Evolutionary conservation across 495 filamentous ascomycete genomes (phyloP), one percentile per base, ranked within the genome.

Genomic region (Hypoxylon fuscum): DNA sequence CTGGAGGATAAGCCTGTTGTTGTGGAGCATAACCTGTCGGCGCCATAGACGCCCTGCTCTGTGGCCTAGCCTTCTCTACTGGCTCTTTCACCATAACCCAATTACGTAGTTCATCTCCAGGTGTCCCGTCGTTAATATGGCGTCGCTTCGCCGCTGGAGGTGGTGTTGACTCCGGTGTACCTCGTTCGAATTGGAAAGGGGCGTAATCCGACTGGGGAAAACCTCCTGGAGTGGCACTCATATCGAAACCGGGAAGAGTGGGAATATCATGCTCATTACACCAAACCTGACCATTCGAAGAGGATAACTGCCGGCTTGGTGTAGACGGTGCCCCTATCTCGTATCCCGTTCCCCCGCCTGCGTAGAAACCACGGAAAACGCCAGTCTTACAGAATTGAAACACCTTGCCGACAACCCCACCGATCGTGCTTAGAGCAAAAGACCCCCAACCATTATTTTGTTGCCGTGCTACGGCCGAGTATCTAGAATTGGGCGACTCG

Each of bases 361-460:
- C 90, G 53, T 93, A 88, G 74, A 97, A 97, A 0, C 93, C 93
- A 43, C 81, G 78, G 69, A 97, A 93, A 0, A 88, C 83, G 8
- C 85, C 83, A 1, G 80, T 78, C 68, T 80, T 89, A 80, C 92
- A 95, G 58, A 96, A 92, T 67, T 92, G 83, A 79, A 90, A 90
- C 7, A 95, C 86, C 71, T 88, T 93, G 5, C 90, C 90, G 6
- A 92, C 87, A 21, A 90, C 83, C 27, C 79, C 76, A 9, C 82
- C 80, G 45, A 82, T 71, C 6, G 79, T 77, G 22, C 71, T 66
- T 12, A 80, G 55, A 31, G 77, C 76, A 25, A 78, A 66, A 22
- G 73, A 74, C 12, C 74, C 79, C 83, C 83, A 85, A 45, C 76
- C 75, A 6, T 68, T 55, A 1, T 46, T 14, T 27, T 42, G 45